Evolutionary conservation across 192 early-diverging fungal species (phyloP), one percentile per base, ranked within the genome.

Genomic region (Coemansia sp.): DNA sequence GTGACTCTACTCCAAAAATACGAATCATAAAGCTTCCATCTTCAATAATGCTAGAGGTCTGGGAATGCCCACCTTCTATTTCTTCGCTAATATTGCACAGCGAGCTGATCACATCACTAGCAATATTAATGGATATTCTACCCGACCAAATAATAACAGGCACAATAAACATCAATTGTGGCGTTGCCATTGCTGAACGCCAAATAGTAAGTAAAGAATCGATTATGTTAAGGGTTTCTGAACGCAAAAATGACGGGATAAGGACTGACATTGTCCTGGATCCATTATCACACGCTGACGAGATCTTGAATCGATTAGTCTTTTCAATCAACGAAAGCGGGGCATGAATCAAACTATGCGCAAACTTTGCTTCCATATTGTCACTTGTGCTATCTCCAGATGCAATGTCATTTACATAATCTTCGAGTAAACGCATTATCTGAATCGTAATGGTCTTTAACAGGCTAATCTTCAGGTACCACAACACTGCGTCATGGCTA

Each of bases 11-110:
- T n/a, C 76, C 72, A 70, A 88, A 92, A 0, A 92, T 79, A 52
- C 93, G 88, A 44, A 95, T 88, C 44, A 86, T 87, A 0, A 86
- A 79, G 23, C 89, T 73, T 0, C 94, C 93, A 19, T 90, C 93
- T 0, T 40, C 50, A 42, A 80, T 69, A 9, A 75, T 69, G 44
- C 69, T 53, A 6, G 44, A 37, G 1, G 67, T 68, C 1, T 60
- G 57, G 3, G 43, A 65, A 35, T 68, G 30, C 10, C 9, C 64
- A 7, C 67, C 32, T 2, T 30, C 16, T 7, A 28, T 23, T 0
- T 57, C 32, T 7, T 50, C 59, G 3, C 52, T n/a, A 6, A 74
- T 66, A 14, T 53, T 55, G 6, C 11, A 2, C 3, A 72, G 5
- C 17, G 16, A 42, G 8, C n/a, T 35, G 13, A 3, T 1, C 3